These are phyloP conservation scores for Xylariales sp. DNA, from an alignment of 2,329 filamentous ascomycete genomes.

Conservation along the genomic window DNA sequence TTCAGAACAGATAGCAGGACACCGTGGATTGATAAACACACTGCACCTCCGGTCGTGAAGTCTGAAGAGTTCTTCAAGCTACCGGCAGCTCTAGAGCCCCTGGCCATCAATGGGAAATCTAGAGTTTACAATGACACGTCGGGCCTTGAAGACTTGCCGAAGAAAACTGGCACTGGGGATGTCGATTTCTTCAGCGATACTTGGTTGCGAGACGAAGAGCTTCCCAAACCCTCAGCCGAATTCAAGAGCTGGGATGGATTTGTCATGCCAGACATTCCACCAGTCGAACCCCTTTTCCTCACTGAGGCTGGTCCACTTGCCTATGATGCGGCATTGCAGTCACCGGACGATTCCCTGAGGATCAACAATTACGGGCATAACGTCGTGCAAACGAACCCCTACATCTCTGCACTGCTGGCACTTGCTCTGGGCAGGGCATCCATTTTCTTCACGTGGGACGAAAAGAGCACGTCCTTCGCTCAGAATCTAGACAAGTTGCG, in stretches of 20 bases:
- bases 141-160: slow-evolving; percentile 11
- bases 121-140: slow-evolving; percentile 7
- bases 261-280: slow-evolving; percentile 34
- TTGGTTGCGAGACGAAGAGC: slow-evolving; percentile 42
- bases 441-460: slow-evolving; percentile 61
- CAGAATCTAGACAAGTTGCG: slow-evolving; percentile 42
- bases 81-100: slow-evolving; percentile 24
- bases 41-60: too few species aligned
- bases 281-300: slow-evolving; percentile 48
- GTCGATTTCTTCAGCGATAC: slow-evolving; percentile 32
- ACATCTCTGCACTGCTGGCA: slow-evolving; percentile 55
- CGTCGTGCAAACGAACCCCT: slow-evolving; percentile 44
- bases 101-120: slow-evolving; percentile 10
- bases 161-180: slow-evolving; percentile 19
- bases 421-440: slow-evolving; percentile 69
- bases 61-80: slow-evolving; percentile 39
- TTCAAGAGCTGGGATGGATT: slow-evolving; percentile 71
- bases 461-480: slow-evolving; percentile 46
- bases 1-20: slow-evolving; percentile 31
- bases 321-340: slow-evolving; percentile 59
- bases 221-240: slow-evolving; percentile 26
- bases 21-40: too few species aligned
- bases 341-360: slow-evolving; percentile 34
- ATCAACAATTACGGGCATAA: slow-evolving; percentile 33
- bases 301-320: slow-evolving; percentile 62